phyloP scores from a whole-genome alignment of 2,329 filamentous ascomycete species.

The Diaporthe vexans region DNA sequence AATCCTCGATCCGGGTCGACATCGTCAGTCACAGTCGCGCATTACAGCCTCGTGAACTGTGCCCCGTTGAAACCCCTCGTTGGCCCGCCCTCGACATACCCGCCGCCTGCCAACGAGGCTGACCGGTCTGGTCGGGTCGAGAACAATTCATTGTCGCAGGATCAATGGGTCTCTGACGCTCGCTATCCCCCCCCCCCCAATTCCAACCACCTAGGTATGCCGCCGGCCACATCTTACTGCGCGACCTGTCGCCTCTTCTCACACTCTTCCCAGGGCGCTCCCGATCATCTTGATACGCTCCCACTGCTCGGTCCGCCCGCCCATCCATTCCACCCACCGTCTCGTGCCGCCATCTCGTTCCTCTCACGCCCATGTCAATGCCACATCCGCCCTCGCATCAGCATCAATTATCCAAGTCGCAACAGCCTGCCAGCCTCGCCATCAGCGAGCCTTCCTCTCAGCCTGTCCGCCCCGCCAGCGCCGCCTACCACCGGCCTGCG shows the following conservation, averaged over 20 bases:
- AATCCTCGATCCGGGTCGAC: slow-evolving; percentile 1
- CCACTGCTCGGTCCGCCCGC: background rate
- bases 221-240: slow-evolving; percentile 53
- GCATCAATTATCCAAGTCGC: slow-evolving; percentile 60
- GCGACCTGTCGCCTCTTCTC: background rate
- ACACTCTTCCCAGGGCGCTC: slow-evolving; percentile 35
- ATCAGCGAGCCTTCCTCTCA: slow-evolving; percentile 68
- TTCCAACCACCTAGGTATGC: slow-evolving; percentile 48
- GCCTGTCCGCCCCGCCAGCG: slow-evolving; percentile 53
- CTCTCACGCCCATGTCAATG: slow-evolving; percentile 42
- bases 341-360: slow-evolving; percentile 42
- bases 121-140: slow-evolving; percentile 6
- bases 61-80: no score
- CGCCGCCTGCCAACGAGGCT: background rate
- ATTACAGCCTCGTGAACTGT: background rate
- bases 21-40: background rate
- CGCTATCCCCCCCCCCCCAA: background rate
- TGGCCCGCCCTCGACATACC: background rate
- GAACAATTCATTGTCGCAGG: slow-evolving; percentile 40
- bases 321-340: slow-evolving; percentile 9
- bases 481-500: slow-evolving; percentile 56
- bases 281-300: background rate
- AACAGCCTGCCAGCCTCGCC: slow-evolving; percentile 64
- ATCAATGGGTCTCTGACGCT: slow-evolving; percentile 29
- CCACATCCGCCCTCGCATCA: slow-evolving; percentile 47